phyloP scores from a whole-genome alignment of 164 flowering plant species.

The Cinnamomum chago region DNA sequence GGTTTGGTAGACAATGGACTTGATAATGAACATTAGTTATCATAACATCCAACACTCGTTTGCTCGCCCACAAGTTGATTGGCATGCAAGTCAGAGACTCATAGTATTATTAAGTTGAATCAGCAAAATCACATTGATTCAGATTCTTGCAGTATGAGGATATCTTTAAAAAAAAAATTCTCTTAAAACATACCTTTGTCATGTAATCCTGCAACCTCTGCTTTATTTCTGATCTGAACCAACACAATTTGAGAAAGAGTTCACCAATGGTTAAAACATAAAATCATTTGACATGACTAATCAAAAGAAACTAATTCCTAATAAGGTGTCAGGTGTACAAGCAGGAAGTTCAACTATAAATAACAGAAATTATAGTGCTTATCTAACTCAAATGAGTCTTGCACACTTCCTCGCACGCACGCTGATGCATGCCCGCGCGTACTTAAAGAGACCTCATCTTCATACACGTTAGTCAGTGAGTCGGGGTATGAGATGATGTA shows the following conservation, averaged over 20 bases:
- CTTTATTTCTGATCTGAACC: conserved; percentile 61
- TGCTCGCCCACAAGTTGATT: background rate
- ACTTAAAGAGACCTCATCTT: no score
- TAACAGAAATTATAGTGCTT: background rate
- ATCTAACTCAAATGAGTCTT: no score
- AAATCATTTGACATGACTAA: background rate
- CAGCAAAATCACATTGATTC: background rate
- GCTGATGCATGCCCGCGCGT: no score
- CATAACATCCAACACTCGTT: background rate
- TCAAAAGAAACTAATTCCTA: background rate
- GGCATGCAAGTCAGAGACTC: background rate
- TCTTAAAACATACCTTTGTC: conserved; percentile 66
- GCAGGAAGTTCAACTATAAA: background rate
- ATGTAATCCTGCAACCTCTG: conserved; percentile 69
- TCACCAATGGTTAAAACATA: background rate
- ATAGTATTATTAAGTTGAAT: background rate
- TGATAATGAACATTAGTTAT: background rate
- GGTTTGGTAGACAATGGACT: background rate
- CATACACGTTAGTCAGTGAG: no score
- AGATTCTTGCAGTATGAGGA: background rate
- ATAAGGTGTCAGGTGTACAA: no score
- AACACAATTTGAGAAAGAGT: conserved; percentile 4
- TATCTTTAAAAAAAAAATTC: no score
- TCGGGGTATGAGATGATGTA: no score
- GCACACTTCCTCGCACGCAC: no score